Evolutionary conservation across 2,329 filamentous ascomycete genomes (phyloP).

Genomic region (Cladosporium oxysporum): DNA sequence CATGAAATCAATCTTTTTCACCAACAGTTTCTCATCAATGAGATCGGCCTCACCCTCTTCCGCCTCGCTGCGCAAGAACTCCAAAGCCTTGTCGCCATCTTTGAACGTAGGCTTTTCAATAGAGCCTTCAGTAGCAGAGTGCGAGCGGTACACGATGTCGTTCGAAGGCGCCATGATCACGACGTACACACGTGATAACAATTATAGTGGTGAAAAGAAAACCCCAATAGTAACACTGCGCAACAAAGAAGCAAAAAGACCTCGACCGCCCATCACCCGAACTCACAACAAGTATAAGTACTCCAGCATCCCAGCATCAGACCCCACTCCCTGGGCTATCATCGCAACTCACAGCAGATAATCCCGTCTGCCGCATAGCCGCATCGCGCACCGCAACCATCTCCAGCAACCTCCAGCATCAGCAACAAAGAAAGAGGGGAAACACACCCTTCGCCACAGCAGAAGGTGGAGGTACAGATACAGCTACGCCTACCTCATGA

Average conservation of each 20-base stretch:
- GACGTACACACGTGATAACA: neutral
- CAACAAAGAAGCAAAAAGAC: neutral
- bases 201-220: neutral
- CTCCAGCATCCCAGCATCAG: neutral
- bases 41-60: constrained; percentile 21
- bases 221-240: neutral
- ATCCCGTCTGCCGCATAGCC: neutral
- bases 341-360: neutral
- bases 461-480: constrained; percentile 1
- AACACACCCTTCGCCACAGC: neutral
- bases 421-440: neutral
- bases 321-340: neutral
- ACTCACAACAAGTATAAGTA: neutral
- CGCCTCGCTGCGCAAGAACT: constrained; percentile 22
- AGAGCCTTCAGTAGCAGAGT: constrained; percentile 13
- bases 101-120: constrained; percentile 22
- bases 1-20: constrained; percentile 44
- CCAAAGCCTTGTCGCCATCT: constrained; percentile 24
- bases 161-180: constrained; percentile 7
- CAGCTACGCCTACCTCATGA: neutral
- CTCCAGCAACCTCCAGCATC: neutral
- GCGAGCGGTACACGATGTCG: constrained; percentile 7
- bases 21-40: constrained; percentile 27
- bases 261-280: too few relatives aligned
- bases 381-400: neutral